Conservation (phyloP, 805 yeast genomes). For the Candida insectalens region DNA sequence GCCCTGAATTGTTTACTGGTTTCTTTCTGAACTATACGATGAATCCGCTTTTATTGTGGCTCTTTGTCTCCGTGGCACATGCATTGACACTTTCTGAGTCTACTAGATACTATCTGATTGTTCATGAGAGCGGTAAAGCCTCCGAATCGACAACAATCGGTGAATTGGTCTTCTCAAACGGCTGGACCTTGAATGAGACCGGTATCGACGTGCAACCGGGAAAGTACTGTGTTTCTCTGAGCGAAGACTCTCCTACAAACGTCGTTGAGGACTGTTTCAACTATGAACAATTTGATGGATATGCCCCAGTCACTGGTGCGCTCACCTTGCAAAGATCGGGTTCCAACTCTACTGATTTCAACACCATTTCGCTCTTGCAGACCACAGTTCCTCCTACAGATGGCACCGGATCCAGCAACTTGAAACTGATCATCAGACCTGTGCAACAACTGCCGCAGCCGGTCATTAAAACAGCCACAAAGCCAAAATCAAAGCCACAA, state of each 20-base stretch:
- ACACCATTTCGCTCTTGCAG: conserved; percentile 10
- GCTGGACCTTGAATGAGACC: not conserved
- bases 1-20: too few species aligned
- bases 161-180: not conserved
- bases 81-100: not conserved
- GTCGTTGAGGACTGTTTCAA: conserved; percentile 14
- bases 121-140: not conserved
- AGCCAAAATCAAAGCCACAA: not conserved
- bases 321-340: conserved; percentile 7
- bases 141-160: not conserved
- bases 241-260: not conserved
- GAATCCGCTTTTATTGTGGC: not conserved
- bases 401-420: not conserved
- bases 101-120: not conserved
- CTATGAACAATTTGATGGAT: conserved; percentile 7
- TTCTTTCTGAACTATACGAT: too few species aligned
- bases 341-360: conserved; percentile 1
- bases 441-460: conserved; percentile 8
- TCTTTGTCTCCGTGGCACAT: not conserved
- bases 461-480: too few species aligned
- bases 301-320: conserved; percentile 13
- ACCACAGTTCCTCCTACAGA: not conserved
- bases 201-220: conserved; percentile 4
- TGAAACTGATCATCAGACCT: conserved; percentile 5
- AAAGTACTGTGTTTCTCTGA: conserved; percentile 12